Percentiles rank a stretch among this genome's conserved stretches.
These are phyloP conservation scores for Coprinopsis cinerea DNA, from an alignment of 768 basidiomycete genomes.

Conservation along the genomic window DNA sequence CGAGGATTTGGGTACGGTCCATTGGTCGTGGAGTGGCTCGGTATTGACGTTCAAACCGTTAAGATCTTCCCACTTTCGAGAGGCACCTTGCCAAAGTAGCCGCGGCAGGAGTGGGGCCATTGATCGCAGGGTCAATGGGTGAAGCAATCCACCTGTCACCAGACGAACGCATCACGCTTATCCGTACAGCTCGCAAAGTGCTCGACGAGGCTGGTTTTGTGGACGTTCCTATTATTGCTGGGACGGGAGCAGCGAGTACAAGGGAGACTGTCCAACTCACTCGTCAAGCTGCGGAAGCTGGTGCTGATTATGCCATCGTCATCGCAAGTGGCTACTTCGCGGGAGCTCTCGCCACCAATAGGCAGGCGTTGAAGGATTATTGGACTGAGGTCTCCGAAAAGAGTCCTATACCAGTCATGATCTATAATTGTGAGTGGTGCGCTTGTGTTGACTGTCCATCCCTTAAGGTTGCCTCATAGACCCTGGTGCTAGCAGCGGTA, in stretches of 20 bases:
- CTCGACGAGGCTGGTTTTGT: conserved; percentile 61
- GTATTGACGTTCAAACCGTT: too few species aligned
- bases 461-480: conserved; percentile 35
- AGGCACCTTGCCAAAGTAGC: conserved; percentile 62
- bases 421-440: conserved; percentile 72
- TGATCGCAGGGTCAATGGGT: conserved; percentile 81
- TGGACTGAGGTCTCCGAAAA: conserved; percentile 72
- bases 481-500: conserved; percentile 83
- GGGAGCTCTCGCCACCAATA: conserved; percentile 57
- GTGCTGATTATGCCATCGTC: conserved; percentile 83
- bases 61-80: conserved; percentile 64
- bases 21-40: too few species aligned
- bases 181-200: conserved; percentile 61
- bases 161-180: conserved; percentile 58
- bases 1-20: conserved; percentile 79
- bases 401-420: conserved; percentile 81
- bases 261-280: conserved; percentile 74
- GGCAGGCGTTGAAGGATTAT: conserved; percentile 68
- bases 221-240: conserved; percentile 66
- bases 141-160: conserved; percentile 74
- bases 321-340: conserved; percentile 87
- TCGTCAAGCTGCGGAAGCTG: conserved; percentile 73
- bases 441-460: conserved; percentile 3
- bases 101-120: conserved; percentile 59
- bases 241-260: conserved; percentile 80